Evolutionary conservation across 352 stramenopile species (phyloP), one percentile per base, ranked within the genome.

Genomic region (Phytophthora niederhauseri): DNA sequence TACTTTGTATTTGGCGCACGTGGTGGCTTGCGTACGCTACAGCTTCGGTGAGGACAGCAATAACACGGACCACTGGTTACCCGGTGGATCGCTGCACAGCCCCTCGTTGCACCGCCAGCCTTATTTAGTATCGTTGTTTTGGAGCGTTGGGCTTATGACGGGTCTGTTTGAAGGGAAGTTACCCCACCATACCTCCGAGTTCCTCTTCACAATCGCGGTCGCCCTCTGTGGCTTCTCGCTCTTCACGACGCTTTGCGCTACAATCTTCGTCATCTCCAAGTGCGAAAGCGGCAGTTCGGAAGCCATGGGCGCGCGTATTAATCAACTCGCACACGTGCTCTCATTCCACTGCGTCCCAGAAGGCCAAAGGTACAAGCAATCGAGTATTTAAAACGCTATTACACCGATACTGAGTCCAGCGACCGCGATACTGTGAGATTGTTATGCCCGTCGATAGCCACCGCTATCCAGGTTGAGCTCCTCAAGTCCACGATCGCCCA

Each of bases 401-500:
- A 86, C 56, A 88, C 83, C 0, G 80, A 87, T 45, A 77, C 64
- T 0, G 84, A 90, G 19, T 87, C 81, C 4, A 89, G 79, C 26
- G 82, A 90, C 59, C 79, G 80, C n/a, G 83, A 87, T 49, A 80
- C 78, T 3, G 82, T 87, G 64, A 87, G 81, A 58, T 57, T 90
- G 1, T 38, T 92, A 9, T 92, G 84, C 38, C 76, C 81, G 11
- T 92, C 84, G 0, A 89, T 90, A 38, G 75, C 78, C 2, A 88
- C 80, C 3, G 82, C 90, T 36, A 86, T 89, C 26, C 83, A 90
- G 54, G 81, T 90, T 20, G 78, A 89, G 34, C 67, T 92, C 3
- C 63, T 92, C 49, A 84, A 86, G 48, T 54, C 48, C 4, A 54
- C 48, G 20, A 2, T 54, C 4, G 48, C 48, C 24, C 22, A 54